A percentile compares a stretch with the other conserved stretches of the same genome.
These are phyloP conservation scores for Musa schizocarpa DNA, from an alignment of 176 grass and related monocot species.

Conservation along the genomic window DNA sequence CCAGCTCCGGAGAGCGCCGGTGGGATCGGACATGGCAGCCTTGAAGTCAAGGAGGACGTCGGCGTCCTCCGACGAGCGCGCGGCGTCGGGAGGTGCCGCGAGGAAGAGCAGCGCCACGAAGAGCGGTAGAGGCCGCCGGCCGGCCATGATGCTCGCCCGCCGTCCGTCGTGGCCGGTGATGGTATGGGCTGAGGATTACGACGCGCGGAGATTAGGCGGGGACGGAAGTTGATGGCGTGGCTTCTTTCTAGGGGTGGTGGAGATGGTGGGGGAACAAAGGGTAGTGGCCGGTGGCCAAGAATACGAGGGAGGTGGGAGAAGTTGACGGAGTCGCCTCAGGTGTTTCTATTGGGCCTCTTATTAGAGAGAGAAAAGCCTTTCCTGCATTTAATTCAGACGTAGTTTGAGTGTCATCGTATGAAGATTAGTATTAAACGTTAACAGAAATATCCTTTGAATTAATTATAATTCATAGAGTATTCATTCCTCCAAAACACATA, in stretches of 20 bases:
- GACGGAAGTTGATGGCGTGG: conserved; percentile 26
- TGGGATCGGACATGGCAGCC: conserved; percentile 23
- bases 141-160: conserved; percentile 8
- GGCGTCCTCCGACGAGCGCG: not conserved
- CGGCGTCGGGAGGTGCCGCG: not conserved
- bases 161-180: not conserved
- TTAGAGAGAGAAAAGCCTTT: too few species aligned
- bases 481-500: too few species aligned
- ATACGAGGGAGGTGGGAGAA: conserved; percentile 14
- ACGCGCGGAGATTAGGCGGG: not conserved
- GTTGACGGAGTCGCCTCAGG: not conserved
- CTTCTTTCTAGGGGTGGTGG: not conserved
- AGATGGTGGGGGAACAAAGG: not conserved
- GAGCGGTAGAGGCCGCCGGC: conserved; percentile 13
- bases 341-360: too few species aligned
- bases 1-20: conserved; percentile 35
- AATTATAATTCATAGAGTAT: too few species aligned
- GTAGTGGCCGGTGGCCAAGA: conserved; percentile 2
- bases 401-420: too few species aligned
- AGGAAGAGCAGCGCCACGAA: not conserved
- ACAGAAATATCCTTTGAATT: too few species aligned
- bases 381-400: too few species aligned
- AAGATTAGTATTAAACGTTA: too few species aligned
- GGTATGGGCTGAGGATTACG: not conserved
- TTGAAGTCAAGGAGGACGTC: conserved; percentile 60